Percentiles rank a stretch among this genome's conserved stretches.
Conservation (phyloP, 352 stramenopile species). For the Pythium brachiatum region DNA sequence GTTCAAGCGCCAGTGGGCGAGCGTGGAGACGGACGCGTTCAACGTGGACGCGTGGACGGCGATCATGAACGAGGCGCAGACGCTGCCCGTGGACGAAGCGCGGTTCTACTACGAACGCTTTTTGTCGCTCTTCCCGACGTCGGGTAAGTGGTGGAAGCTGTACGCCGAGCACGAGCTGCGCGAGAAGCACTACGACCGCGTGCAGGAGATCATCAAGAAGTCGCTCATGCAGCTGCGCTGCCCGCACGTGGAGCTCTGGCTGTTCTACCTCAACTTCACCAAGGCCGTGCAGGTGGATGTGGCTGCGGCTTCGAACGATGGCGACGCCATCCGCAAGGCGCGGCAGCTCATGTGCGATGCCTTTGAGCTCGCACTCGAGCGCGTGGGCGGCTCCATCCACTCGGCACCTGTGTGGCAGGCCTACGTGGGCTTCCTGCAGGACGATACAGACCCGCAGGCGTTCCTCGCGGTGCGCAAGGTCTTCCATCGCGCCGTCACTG, state of each 20-base stretch:
- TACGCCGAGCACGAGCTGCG: slow-evolving; percentile 84
- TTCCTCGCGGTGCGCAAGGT: slow-evolving; percentile 81
- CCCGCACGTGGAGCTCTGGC: slow-evolving; percentile 81
- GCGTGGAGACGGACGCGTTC: slow-evolving; percentile 60
- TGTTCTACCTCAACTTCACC: slow-evolving; percentile 87
- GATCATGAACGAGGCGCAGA: slow-evolving; percentile 77
- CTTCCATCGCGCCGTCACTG: slow-evolving; percentile 78
- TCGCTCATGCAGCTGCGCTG: slow-evolving; percentile 83
- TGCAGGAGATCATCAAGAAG: slow-evolving; percentile 88
- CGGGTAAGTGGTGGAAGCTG: slow-evolving; percentile 84
- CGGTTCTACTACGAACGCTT: slow-evolving; percentile 80
- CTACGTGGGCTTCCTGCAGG: slow-evolving; percentile 79
- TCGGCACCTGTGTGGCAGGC: slow-evolving; percentile 78
- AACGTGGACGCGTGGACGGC: slow-evolving; percentile 78
- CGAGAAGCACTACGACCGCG: slow-evolving; percentile 83
- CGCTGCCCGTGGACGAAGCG: slow-evolving; percentile 58
- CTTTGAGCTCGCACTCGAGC: slow-evolving; percentile 78
- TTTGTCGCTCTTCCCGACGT: slow-evolving; percentile 64
- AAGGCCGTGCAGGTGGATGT: slow-evolving; percentile 83
- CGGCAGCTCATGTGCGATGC: slow-evolving; percentile 82
- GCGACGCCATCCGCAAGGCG: slow-evolving; percentile 50
- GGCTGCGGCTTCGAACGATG: slow-evolving; percentile 57
- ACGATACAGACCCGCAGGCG: slow-evolving; percentile 67
- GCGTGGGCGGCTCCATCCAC: slow-evolving; percentile 80
- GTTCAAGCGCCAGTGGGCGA: slow-evolving; percentile 56